Evolutionary conservation across 1,284 basidiomycete genomes (phyloP).

Genomic region (Earliella scabrosa): DNA sequence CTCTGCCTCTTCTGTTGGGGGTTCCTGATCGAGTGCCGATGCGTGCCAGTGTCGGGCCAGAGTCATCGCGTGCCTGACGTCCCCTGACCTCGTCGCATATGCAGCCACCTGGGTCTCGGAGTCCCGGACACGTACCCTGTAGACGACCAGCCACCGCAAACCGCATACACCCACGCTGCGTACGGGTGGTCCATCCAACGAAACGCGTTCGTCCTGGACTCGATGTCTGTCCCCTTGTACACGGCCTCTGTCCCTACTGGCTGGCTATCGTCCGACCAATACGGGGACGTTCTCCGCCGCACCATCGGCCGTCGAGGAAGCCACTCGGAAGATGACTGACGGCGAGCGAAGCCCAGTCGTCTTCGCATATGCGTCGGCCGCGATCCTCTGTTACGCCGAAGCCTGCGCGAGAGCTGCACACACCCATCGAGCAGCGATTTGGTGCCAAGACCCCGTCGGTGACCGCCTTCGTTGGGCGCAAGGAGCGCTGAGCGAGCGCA

Average conservation of each 20-base stretch:
- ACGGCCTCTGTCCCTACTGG: slow-evolving; percentile 54
- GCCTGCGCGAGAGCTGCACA: slow-evolving; percentile 57
- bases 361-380: slow-evolving; percentile 49
- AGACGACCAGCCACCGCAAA: slow-evolving; percentile 71
- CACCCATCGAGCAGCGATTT: slow-evolving; percentile 68
- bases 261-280: slow-evolving; percentile 70
- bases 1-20: slow-evolving; percentile 5
- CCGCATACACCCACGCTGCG: slow-evolving; percentile 59
- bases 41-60: slow-evolving; percentile 46
- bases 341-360: slow-evolving; percentile 53
- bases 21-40: slow-evolving; percentile 58
- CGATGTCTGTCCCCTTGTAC: slow-evolving; percentile 46
- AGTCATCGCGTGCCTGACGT: slow-evolving; percentile 69
- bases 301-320: slow-evolving; percentile 60
- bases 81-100: slow-evolving; percentile 39
- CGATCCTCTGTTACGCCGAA: slow-evolving; percentile 66
- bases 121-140: slow-evolving; percentile 52
- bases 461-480: slow-evolving; percentile 72
- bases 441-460: slow-evolving; percentile 58
- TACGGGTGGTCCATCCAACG: slow-evolving; percentile 70
- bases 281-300: slow-evolving; percentile 60
- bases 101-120: slow-evolving; percentile 41
- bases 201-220: slow-evolving; percentile 62
- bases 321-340: slow-evolving; percentile 54
- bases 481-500: too few relatives aligned